Evolutionary conservation across 129 eudicot genomes (phyloP), one percentile per base, ranked within the genome.

Genomic region (Rutidosis leptorrhynchoides): DNA sequence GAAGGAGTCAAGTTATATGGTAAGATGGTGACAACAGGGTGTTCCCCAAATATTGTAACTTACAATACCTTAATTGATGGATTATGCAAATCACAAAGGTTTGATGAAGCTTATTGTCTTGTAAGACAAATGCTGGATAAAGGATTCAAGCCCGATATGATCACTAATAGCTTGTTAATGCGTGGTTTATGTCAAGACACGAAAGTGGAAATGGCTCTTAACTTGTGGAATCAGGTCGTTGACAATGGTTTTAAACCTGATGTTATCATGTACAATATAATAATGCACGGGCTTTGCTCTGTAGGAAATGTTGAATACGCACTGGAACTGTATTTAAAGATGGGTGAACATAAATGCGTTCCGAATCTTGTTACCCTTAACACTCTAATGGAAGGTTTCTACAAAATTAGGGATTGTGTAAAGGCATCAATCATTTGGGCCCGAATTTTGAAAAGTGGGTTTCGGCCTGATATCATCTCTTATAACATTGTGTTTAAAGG

Each of bases 331-430:
- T 88, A 80, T 79, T 49, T 82, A 54, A 78, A 71, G 45, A 93
- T 93, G 96, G 77, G 62, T 27, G 71, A 62, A 22, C 51, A 54
- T 33, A 75, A 78, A 19, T 93, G 89, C 74, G 56, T 69, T 11
- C 95, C 96, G 16, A 86, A 84, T 84, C 98, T 93, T 67, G 92
- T 85, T 35, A 83, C 96, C 33, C 80, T 83, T 73, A 93, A 93
- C 70, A 88, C 96, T 26, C 66, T 88, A 10, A 93, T 93, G 98
- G 95, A 88, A 59, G 98, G 98, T 4, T 83, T 93, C 24, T 93
- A 84, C 68, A 93, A 86, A 82, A 79, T 72, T 59, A 78, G 84
- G 16, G 92, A 88, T 69, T 82, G 80, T 45, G 5, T 42, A 69
- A 93, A 72, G 68, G 96, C 90, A 32, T 80, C 71, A 15, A 81